Conservation (phyloP, 345 rosid species). For the Salix koriyanagi region DNA sequence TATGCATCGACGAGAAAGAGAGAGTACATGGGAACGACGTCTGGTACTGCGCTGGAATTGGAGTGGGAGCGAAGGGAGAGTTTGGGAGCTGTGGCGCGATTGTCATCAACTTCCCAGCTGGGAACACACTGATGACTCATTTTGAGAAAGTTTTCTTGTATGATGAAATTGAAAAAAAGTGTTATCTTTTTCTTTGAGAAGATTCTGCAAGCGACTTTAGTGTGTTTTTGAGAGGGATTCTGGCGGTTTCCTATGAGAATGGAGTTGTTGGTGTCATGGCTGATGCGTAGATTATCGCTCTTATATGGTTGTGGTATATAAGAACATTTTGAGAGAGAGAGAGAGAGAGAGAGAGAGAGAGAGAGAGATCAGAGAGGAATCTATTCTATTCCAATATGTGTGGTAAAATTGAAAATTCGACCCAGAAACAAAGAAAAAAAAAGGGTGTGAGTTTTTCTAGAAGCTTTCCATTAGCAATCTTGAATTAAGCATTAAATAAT, state of each 20-base stretch:
- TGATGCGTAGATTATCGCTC: not conserved
- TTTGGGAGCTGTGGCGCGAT: constrained; percentile 18
- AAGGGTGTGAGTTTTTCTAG: not conserved
- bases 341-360: too few species aligned
- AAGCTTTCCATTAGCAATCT: not conserved
- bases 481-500: not conserved
- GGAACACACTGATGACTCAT: constrained; percentile 90
- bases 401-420: not conserved
- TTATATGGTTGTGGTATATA: not conserved
- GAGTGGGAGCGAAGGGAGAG: constrained; percentile 40
- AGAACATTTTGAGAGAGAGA: not conserved
- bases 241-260: not conserved
- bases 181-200: not conserved
- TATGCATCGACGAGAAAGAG: not conserved
- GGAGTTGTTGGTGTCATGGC: not conserved
- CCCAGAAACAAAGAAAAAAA: not conserved
- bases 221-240: not conserved
- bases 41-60: constrained; percentile 29
- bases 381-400: constrained; percentile 5
- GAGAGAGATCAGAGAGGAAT: not conserved
- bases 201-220: not conserved
- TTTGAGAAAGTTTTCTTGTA: not conserved
- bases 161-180: not conserved
- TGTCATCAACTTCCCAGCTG: constrained; percentile 56
- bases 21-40: constrained; percentile 47